A percentile compares a stretch with the other conserved stretches of the same genome.
phyloP scores from a whole-genome alignment of 164 flowering plant genomes.

The Nelumbo lutea region DNA sequence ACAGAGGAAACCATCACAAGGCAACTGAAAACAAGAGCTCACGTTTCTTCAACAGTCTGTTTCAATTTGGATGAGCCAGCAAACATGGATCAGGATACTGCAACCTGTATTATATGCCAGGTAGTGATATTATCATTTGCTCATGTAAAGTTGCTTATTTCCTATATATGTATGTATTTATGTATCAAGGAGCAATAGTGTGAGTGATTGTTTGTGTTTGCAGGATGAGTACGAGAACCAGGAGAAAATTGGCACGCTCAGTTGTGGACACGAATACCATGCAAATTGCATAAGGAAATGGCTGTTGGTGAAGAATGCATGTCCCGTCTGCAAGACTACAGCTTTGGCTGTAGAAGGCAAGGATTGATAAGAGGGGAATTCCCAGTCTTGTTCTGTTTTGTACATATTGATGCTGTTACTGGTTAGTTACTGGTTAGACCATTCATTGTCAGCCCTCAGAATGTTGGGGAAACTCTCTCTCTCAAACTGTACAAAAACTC shows the following conservation, averaged over 20 bases:
- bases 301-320: conserved; percentile 72
- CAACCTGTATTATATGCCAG: conserved; percentile 81
- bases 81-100: conserved; percentile 30
- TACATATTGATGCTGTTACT: too few relatives aligned
- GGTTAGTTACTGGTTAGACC: too few relatives aligned
- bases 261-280: conserved; percentile 88
- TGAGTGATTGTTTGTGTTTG: background rate
- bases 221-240: conserved; percentile 53
- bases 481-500: too few relatives aligned
- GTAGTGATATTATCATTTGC: conserved; percentile 24
- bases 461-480: too few relatives aligned
- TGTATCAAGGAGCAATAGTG: background rate
- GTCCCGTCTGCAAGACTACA: conserved; percentile 84
- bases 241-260: conserved; percentile 54
- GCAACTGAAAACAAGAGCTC: conserved; percentile 48
- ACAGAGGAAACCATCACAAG: conserved; percentile 46
- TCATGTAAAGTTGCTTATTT: background rate
- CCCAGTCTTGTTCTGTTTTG: too few relatives aligned
- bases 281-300: conserved; percentile 73
- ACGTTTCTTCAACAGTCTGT: conserved; percentile 22
- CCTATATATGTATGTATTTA: background rate
- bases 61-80: conserved; percentile 31
- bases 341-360: conserved; percentile 37
- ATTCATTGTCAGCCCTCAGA: too few relatives aligned
- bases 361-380: background rate